Evolutionary conservation across 495 filamentous ascomycete species (phyloP).

Genomic region (Podospora pseudoanserina): DNA sequence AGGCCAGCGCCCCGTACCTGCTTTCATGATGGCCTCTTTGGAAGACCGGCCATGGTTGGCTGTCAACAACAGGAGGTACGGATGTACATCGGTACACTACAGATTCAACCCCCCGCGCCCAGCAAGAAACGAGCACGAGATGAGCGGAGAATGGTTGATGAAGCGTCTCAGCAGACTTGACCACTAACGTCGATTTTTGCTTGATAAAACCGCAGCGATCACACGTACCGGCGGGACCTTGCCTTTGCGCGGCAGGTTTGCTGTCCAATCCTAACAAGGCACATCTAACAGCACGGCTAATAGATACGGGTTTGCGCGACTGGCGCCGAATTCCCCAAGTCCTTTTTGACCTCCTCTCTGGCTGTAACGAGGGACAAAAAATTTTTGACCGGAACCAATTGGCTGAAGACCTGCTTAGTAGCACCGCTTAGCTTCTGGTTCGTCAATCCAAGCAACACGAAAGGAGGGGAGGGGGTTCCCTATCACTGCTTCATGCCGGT

Average conservation of each 20-base stretch:
- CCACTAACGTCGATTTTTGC: not conserved
- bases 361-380: not conserved
- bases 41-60: slow-evolving; percentile 8
- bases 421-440: slow-evolving; percentile 5
- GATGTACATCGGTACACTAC: not conserved
- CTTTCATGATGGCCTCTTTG: slow-evolving; percentile 11
- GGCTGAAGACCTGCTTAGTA: not conserved
- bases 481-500: not conserved
- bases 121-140: not conserved
- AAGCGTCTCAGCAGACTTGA: not conserved
- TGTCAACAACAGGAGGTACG: not conserved
- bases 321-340: slow-evolving; percentile 8
- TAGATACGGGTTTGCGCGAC: slow-evolving; percentile 8
- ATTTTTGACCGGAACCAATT: slow-evolving; percentile 2
- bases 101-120: not conserved
- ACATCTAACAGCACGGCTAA: not conserved
- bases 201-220: slow-evolving; percentile 5
- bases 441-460: not conserved
- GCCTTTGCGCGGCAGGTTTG: not conserved
- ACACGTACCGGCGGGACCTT: slow-evolving; percentile 8
- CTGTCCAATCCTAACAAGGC: slow-evolving; percentile 5
- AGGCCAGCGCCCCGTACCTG: slow-evolving; percentile 22
- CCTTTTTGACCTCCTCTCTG: not conserved
- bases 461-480: not conserved
- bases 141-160: not conserved